Evolutionary conservation across 352 stramenopile species (phyloP).

Genomic region (Aphanomyces cochlioides): DNA sequence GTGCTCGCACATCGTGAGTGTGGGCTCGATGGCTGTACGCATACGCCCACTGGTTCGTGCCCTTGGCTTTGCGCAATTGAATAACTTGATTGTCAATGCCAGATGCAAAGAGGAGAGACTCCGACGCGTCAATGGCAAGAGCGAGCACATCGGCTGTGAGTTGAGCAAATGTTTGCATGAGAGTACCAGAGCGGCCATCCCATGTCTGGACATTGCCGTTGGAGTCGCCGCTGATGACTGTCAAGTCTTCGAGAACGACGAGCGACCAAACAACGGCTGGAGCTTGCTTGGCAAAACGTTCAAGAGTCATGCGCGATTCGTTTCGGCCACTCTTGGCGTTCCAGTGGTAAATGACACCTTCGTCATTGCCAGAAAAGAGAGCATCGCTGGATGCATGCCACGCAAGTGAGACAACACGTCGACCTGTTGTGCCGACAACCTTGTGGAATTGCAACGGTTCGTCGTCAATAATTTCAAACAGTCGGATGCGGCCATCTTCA

Average conservation of each 20-base stretch:
- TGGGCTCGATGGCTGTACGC: slow-evolving; percentile 86
- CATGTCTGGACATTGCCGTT: slow-evolving; percentile 91
- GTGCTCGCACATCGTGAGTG: slow-evolving; percentile 85
- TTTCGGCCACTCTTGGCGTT: slow-evolving; percentile 72
- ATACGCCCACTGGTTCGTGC: slow-evolving; percentile 63
- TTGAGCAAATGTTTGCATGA: slow-evolving; percentile 91
- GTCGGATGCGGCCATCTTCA: slow-evolving; percentile 85
- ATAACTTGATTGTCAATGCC: slow-evolving; percentile 93
- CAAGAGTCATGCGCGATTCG: slow-evolving; percentile 78
- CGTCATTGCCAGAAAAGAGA: slow-evolving; percentile 83
- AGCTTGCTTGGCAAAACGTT: slow-evolving; percentile 52
- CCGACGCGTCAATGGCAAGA: slow-evolving; percentile 74
- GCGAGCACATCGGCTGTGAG: slow-evolving; percentile 88
- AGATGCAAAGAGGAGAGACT: slow-evolving; percentile 89
- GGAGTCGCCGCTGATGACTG: slow-evolving; percentile 90
- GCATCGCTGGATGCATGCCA: slow-evolving; percentile 69
- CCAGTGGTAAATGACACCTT: slow-evolving; percentile 86
- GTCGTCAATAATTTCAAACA: slow-evolving; percentile 76
- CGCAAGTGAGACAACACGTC: slow-evolving; percentile 76
- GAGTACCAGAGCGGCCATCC: slow-evolving; percentile 87
- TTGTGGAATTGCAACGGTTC: slow-evolving; percentile 73
- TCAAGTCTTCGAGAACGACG: slow-evolving; percentile 84
- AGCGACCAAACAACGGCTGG: slow-evolving; percentile 88
- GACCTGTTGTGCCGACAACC: slow-evolving; percentile 68
- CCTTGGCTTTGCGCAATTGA: slow-evolving; percentile 55